Conservation (phyloP, 2,329 filamentous ascomycete species). For the Venturia aucupariae region DNA sequence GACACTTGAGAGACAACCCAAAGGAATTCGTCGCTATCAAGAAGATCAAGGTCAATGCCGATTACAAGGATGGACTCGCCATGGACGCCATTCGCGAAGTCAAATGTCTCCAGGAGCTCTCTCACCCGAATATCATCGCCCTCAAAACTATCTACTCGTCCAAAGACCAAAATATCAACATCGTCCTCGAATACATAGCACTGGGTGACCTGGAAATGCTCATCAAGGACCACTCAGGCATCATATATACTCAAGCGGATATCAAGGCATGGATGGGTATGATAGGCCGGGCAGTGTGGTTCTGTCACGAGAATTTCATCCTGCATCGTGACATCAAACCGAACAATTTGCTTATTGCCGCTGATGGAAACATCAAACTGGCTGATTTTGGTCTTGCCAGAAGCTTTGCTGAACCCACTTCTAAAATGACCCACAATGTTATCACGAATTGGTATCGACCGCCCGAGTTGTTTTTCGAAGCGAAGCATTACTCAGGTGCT, state of each 20-base stretch:
- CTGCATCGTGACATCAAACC: conserved; percentile 98
- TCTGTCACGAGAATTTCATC: conserved; percentile 90
- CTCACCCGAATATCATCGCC: conserved; percentile 90
- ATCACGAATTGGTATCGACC: conserved; percentile 97
- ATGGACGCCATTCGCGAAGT: conserved; percentile 94
- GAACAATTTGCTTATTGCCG: conserved; percentile 92
- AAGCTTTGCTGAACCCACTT: conserved; percentile 78
- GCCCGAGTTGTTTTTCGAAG: conserved; percentile 86
- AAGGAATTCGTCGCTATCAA: conserved; percentile 78
- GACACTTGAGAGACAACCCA: conserved; percentile 65
- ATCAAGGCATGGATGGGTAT: conserved; percentile 99
- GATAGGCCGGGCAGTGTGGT: conserved; percentile 87
- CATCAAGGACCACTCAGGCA: conserved; percentile 69
- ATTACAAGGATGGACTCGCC: conserved; percentile 83
- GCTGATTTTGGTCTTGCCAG: conserved; percentile 96
- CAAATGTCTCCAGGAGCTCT: conserved; percentile 87
- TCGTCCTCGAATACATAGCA: conserved; percentile 89
- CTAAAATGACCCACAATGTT: conserved; percentile 84
- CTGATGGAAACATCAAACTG: conserved; percentile 87
- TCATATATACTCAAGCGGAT: conserved; percentile 78
- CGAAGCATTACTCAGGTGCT: conserved; percentile 76
- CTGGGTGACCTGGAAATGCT: conserved; percentile 93
- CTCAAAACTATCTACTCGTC: conserved; percentile 89
- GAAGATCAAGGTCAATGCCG: conserved; percentile 79
- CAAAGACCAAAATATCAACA: conserved; percentile 91